A percentile compares a stretch with the other conserved stretches of the same genome.
phyloP scores from a whole-genome alignment of 1,139 yeast genomes.

The Geotrichum aggregatum region DNA sequence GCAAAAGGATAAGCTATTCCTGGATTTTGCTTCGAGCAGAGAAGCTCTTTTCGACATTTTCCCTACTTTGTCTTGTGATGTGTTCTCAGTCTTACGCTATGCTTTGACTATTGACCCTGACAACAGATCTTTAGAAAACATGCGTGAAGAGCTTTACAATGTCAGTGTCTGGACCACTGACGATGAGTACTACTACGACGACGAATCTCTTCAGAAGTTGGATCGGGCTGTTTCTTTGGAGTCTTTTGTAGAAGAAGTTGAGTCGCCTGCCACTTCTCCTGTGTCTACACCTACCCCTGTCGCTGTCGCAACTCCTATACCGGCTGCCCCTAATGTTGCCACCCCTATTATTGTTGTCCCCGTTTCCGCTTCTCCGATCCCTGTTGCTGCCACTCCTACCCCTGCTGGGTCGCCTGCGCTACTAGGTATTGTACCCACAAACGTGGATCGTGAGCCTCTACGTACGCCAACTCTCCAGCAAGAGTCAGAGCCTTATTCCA shows the following conservation, averaged over 20 bases:
- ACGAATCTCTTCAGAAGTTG: conserved; percentile 28
- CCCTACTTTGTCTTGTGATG: conserved; percentile 81
- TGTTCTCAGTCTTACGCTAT: conserved; percentile 74
- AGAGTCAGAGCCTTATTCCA: conserved; percentile 17
- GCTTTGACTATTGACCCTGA: conserved; percentile 82
- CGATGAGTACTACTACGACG: conserved; percentile 60
- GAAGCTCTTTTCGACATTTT: conserved; percentile 90
- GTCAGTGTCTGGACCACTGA: conserved; percentile 77
- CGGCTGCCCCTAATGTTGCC: too few relatives aligned
- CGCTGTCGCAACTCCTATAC: not conserved
- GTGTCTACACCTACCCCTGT: not conserved
- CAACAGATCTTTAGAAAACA: conserved; percentile 62
- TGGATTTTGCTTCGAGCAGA: conserved; percentile 81
- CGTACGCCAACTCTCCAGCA: conserved; percentile 38
- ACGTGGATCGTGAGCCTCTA: conserved; percentile 42
- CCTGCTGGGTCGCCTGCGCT: not conserved
- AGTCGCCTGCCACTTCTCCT: not conserved
- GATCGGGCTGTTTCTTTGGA: too few relatives aligned
- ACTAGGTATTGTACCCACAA: conserved; percentile 29
- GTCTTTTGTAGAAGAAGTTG: not conserved
- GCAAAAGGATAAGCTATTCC: conserved; percentile 76
- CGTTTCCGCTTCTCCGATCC: conserved; percentile 8
- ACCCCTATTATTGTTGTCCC: not conserved
- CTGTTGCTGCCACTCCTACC: conserved; percentile 12
- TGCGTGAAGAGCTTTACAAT: conserved; percentile 56